A percentile compares a stretch with the other conserved stretches of the same genome.
Evolutionary conservation across 2,329 filamentous ascomycete species (phyloP).

Genomic region (Talaromyces rugulosus): DNA sequence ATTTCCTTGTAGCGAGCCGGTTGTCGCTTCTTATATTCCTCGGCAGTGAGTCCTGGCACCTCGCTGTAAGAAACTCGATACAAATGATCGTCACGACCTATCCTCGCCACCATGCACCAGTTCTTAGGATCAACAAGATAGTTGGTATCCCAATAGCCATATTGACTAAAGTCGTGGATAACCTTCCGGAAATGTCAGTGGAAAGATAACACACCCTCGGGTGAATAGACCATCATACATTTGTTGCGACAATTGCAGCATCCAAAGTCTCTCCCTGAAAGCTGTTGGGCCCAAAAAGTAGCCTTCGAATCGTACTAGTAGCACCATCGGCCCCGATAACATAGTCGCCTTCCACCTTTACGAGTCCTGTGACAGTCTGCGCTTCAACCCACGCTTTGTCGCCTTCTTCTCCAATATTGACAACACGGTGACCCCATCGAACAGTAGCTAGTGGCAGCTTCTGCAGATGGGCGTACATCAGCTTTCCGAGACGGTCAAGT

Average conservation of each 20-base stretch:
- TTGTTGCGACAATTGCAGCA: slow-evolving; percentile 59
- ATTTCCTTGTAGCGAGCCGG: slow-evolving; percentile 52
- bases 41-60: slow-evolving; percentile 44
- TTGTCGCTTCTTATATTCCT: slow-evolving; percentile 44
- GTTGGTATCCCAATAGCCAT: slow-evolving; percentile 34
- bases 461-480: slow-evolving; percentile 39
- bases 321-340: slow-evolving; percentile 54
- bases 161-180: slow-evolving; percentile 57
- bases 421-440: slow-evolving; percentile 47
- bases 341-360: slow-evolving; percentile 44
- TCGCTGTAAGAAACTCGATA: slow-evolving; percentile 64
- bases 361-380: slow-evolving; percentile 11
- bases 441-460: slow-evolving; percentile 31
- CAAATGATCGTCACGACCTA: slow-evolving; percentile 52
- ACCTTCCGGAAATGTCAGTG: slow-evolving; percentile 39
- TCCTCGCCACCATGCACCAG: slow-evolving; percentile 60
- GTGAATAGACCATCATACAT: slow-evolving; percentile 39
- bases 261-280: slow-evolving; percentile 60
- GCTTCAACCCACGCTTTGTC: slow-evolving; percentile 26
- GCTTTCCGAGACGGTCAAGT: slow-evolving; percentile 37
- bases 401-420: slow-evolving; percentile 45
- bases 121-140: slow-evolving; percentile 60
- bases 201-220: no score
- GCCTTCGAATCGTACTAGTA: slow-evolving; percentile 39
- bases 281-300: slow-evolving; percentile 36